These are phyloP conservation scores for Barbatosphaeria neglecta DNA, from an alignment of 495 filamentous ascomycete species.

Conservation along the genomic window DNA sequence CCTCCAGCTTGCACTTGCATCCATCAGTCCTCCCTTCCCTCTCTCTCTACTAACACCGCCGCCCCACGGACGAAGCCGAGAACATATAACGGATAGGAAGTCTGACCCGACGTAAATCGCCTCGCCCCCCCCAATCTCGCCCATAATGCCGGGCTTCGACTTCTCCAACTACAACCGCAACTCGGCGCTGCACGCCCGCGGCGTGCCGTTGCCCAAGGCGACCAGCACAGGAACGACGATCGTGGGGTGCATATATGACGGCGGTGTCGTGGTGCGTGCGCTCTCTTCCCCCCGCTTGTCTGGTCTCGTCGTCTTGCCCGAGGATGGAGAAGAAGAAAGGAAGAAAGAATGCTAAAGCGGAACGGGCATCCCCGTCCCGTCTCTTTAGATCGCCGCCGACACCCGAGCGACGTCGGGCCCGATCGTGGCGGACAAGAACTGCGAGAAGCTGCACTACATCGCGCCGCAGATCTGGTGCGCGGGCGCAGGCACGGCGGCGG, in stretches of 20 bases:
- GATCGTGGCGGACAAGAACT: slow-evolving; percentile 99
- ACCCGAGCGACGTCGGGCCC: slow-evolving; percentile 95
- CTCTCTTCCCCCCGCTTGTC: not conserved
- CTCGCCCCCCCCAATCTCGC: not conserved
- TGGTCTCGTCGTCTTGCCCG: too few species aligned
- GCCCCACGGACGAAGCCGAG: not conserved
- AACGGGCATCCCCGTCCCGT: too few species aligned
- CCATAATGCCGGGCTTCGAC: slow-evolving; percentile 92
- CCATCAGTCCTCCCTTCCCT: not conserved
- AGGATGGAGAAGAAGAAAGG: not conserved
- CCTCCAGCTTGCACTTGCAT: not conserved
- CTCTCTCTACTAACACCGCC: not conserved
- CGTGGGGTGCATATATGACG: slow-evolving; percentile 94
- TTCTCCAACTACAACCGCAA: slow-evolving; percentile 99
- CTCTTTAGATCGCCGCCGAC: slow-evolving; percentile 75
- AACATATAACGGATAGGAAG: not conserved
- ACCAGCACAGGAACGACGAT: slow-evolving; percentile 99
- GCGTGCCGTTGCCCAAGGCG: slow-evolving; percentile 89
- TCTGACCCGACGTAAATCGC: not conserved
- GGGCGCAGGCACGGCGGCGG: slow-evolving; percentile 92
- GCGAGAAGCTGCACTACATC: slow-evolving; percentile 99
- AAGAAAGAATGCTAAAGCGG: not conserved
- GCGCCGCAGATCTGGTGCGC: slow-evolving; percentile 99
- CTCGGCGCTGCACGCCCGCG: slow-evolving; percentile 82
- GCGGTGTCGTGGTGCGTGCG: slow-evolving; percentile 74